phyloP scores from a whole-genome alignment of 169 alveolate species.

The Plasmodium gallinaceum region DNA sequence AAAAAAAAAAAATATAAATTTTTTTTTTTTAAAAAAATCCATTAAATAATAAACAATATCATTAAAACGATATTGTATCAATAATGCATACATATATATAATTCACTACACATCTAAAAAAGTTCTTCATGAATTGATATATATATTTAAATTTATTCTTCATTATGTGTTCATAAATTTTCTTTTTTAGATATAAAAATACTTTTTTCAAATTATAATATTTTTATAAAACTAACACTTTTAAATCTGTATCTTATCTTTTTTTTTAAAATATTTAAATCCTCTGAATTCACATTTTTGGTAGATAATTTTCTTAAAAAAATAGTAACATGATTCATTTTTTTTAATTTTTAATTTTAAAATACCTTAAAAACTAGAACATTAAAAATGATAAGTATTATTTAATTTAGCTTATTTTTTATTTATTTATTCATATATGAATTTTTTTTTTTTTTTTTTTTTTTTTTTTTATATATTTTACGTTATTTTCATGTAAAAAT shows the following conservation, averaged over 20 bases:
- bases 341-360: background rate
- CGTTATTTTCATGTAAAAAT: too few relatives aligned
- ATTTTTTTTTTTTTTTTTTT: background rate
- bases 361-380: background rate
- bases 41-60: background rate
- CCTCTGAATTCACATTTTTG: conserved; percentile 29
- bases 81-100: background rate
- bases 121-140: too few relatives aligned
- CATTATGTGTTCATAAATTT: background rate
- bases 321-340: conserved; percentile 8
- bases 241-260: conserved; percentile 57
- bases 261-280: conserved; percentile 38
- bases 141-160: too few relatives aligned
- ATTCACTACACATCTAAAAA: background rate
- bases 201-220: too few relatives aligned
- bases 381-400: background rate
- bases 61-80: background rate
- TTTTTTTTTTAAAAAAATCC: background rate
- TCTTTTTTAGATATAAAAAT: background rate
- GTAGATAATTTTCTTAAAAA: conserved; percentile 44
- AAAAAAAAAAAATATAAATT: background rate
- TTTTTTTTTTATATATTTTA: too few relatives aligned
- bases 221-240: conserved; percentile 58
- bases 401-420: background rate
- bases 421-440: background rate